Conservation (phyloP, 1,139 yeast genomes). For the Candida sanyaensis region DNA sequence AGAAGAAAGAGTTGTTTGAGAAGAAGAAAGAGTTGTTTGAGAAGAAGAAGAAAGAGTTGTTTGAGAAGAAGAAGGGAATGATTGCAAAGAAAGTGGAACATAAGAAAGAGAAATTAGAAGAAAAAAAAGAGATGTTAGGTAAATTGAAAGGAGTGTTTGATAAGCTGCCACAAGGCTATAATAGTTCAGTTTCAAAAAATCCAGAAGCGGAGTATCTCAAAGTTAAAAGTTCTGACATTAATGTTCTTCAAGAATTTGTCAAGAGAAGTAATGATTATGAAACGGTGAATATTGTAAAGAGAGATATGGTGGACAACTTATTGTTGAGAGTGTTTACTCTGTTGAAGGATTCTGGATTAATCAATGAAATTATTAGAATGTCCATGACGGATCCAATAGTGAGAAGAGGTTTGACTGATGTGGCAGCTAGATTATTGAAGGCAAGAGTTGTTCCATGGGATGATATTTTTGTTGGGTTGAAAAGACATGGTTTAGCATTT, state of each 20-base stretch:
- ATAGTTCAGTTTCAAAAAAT: no score
- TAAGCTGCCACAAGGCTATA: no score
- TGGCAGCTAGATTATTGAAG: slow-evolving; percentile 27
- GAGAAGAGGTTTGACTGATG: slow-evolving; percentile 25
- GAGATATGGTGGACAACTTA: slow-evolving; percentile 23
- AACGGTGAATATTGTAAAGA: slow-evolving; percentile 4
- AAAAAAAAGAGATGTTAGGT: no score
- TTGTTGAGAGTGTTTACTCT: slow-evolving; percentile 25
- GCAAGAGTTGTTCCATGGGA: slow-evolving; percentile 36
- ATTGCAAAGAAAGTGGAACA: no score
- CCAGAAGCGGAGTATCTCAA: no score
- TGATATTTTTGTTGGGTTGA: slow-evolving; percentile 33
- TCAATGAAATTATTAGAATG: slow-evolving; percentile 27
- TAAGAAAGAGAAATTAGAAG: no score
- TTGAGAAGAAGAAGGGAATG: no score
- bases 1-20: no score
- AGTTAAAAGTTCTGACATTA: no score
- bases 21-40: no score
- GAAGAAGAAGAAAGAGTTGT: no score
- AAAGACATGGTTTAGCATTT: slow-evolving; percentile 32
- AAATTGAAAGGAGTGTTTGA: no score
- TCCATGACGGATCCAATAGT: slow-evolving; percentile 33
- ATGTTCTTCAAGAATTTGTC: neutral
- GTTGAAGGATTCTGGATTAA: slow-evolving; percentile 33
- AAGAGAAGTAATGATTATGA: neutral